Conservation (phyloP, 805 yeast genomes). For the Middelhovenomyces tepae region DNA sequence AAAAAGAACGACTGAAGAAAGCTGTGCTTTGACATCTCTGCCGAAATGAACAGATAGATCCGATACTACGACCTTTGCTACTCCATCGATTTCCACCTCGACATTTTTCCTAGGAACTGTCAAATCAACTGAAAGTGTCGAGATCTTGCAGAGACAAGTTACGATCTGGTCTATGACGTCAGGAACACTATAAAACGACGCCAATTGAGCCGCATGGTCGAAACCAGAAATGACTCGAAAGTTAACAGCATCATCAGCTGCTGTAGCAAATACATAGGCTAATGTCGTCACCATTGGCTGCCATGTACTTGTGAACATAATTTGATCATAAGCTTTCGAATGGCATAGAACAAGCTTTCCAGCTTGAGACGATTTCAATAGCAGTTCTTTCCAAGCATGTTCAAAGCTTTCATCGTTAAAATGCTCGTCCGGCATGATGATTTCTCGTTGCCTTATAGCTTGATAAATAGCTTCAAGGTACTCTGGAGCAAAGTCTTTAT, state of each 20-base stretch:
- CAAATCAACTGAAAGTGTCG: conserved; percentile 47
- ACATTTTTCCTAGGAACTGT: conserved; percentile 22
- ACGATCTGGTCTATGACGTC: conserved; percentile 52
- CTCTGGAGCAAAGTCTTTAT: conserved; percentile 75
- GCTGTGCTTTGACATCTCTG: conserved; percentile 81
- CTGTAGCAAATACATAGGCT: conserved; percentile 72
- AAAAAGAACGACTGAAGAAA: conserved; percentile 79
- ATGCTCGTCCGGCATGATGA: conserved; percentile 96
- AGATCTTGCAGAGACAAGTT: conserved; percentile 56
- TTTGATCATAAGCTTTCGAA: conserved; percentile 51
- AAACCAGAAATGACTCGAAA: conserved; percentile 80
- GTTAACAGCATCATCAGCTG: conserved; percentile 81
- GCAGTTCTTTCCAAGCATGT: conserved; percentile 41
- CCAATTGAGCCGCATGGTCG: conserved; percentile 75
- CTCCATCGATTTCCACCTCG: conserved; percentile 35
- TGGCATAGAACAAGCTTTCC: conserved; percentile 14
- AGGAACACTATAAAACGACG: conserved; percentile 51
- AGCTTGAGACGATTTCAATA: conserved; percentile 20
- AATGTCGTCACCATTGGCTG: conserved; percentile 61
- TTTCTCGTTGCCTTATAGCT: conserved; percentile 77
- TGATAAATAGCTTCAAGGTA: conserved; percentile 72
- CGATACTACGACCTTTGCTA: conserved; percentile 58
- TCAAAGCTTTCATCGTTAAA: conserved; percentile 90
- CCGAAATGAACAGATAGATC: conserved; percentile 80
- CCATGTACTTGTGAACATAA: conserved; percentile 57